Evolutionary conservation across 805 yeast genomes (phyloP).

Genomic region (Metschnikowia lochheadii): DNA sequence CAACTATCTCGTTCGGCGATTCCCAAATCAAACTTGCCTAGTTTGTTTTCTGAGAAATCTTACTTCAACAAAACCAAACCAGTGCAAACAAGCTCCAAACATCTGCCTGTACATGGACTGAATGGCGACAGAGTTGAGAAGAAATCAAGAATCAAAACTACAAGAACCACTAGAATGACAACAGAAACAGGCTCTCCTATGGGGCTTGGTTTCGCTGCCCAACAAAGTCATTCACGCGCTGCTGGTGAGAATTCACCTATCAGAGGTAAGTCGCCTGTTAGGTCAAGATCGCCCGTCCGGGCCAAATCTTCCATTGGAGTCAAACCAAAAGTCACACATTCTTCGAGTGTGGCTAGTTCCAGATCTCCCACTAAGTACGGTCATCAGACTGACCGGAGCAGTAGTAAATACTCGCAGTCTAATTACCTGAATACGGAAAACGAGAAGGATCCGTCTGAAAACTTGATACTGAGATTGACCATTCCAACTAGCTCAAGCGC

Average conservation of each 20-base stretch:
- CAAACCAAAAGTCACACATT: no score
- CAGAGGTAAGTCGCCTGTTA: conserved; percentile 6
- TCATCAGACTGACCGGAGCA: conserved; percentile 4
- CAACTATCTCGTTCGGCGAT: background rate
- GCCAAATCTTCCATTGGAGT: background rate
- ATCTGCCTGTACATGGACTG: background rate
- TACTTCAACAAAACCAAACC: conserved; percentile 2
- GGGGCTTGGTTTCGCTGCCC: background rate
- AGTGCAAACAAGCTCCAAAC: background rate
- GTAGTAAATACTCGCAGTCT: conserved; percentile 8
- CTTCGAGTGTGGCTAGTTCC: conserved; percentile 6
- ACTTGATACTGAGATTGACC: conserved; percentile 20
- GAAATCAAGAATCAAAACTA: background rate
- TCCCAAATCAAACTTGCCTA: background rate
- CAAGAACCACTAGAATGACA: background rate
- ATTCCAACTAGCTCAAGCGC: conserved; percentile 31
- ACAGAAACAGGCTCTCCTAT: conserved; percentile 2
- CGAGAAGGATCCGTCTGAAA: background rate
- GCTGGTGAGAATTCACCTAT: background rate
- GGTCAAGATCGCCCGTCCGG: background rate
- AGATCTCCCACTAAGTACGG: conserved; percentile 14
- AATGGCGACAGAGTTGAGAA: background rate
- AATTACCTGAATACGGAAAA: conserved; percentile 1
- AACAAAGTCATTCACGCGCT: background rate
- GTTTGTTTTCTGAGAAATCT: conserved; percentile 1